Percentiles rank a stretch among this genome's conserved stretches.
These are phyloP conservation scores for Ceratocystis colombiana DNA, from an alignment of 2,329 filamentous ascomycete genomes.

Conservation along the genomic window DNA sequence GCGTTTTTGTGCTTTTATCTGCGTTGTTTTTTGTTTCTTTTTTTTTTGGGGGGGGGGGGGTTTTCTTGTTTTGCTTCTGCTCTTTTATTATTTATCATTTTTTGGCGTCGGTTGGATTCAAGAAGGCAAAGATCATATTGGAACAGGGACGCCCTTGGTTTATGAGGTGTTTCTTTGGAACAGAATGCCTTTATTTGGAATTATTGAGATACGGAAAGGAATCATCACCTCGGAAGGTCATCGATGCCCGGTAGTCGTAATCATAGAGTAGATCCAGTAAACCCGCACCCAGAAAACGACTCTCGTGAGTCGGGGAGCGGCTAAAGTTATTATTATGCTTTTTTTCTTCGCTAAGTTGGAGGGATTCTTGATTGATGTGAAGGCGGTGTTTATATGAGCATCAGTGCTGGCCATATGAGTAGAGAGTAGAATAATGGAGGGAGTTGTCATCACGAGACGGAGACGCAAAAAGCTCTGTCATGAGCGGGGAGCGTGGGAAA, in stretches of 20 bases:
- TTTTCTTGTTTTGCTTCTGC: not conserved
- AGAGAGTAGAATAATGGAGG: no score
- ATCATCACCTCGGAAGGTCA: conserved; percentile 4
- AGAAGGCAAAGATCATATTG: conserved; percentile 10
- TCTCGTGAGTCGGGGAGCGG: conserved; percentile 11
- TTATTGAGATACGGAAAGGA: conserved; percentile 9
- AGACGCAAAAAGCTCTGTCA: no score
- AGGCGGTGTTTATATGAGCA: no score
- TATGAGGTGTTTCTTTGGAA: conserved; percentile 12
- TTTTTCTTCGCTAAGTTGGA: not conserved
- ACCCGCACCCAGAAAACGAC: not conserved
- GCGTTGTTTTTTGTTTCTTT: not conserved
- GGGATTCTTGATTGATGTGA: not conserved
- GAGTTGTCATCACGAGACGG: no score
- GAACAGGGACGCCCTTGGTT: conserved; percentile 4
- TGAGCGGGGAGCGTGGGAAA: not conserved
- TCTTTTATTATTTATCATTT: not conserved
- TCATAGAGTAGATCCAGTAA: conserved; percentile 10
- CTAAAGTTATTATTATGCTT: not conserved
- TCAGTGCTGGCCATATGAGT: no score
- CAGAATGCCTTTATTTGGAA: not conserved
- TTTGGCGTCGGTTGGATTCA: conserved; percentile 11
- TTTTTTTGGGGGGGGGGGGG: not conserved
- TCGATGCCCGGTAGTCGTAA: conserved; percentile 10
- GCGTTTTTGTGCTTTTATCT: not conserved